A percentile compares a stretch with the other conserved stretches of the same genome.
phyloP scores from a whole-genome alignment of 768 basidiomycete genomes.

The Boletus fagicola region DNA sequence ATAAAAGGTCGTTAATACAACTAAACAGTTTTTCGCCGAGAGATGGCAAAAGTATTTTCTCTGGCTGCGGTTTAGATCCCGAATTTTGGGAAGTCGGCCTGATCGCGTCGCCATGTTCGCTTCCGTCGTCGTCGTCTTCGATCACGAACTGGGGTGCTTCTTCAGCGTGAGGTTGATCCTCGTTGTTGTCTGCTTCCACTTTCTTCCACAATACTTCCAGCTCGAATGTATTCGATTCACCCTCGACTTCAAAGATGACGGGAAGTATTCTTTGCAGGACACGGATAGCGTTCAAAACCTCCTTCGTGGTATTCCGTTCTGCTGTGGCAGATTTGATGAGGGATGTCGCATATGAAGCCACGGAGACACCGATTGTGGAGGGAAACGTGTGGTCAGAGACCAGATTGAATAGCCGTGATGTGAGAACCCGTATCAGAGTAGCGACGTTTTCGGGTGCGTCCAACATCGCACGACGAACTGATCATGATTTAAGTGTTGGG shows the following conservation, averaged over 20 bases:
- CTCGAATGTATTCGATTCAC: slow-evolving; percentile 72
- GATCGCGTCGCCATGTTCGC: slow-evolving; percentile 40
- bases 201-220: slow-evolving; percentile 81
- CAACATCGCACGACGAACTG: slow-evolving; percentile 79
- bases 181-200: slow-evolving; percentile 47
- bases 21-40: slow-evolving; percentile 78
- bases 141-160: slow-evolving; percentile 77
- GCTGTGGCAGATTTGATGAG: slow-evolving; percentile 58
- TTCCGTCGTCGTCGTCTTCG: slow-evolving; percentile 69
- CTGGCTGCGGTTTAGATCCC: slow-evolving; percentile 32
- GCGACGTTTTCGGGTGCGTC: slow-evolving; percentile 86
- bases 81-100: slow-evolving; percentile 14
- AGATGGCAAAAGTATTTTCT: slow-evolving; percentile 61
- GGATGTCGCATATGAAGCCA: slow-evolving; percentile 66
- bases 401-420: slow-evolving; percentile 68
- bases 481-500: slow-evolving; percentile 8
- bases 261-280: slow-evolving; percentile 87
- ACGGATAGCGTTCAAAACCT: slow-evolving; percentile 90
- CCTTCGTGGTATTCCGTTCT: slow-evolving; percentile 72
- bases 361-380: slow-evolving; percentile 49
- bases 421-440: slow-evolving; percentile 72
- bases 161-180: slow-evolving; percentile 22
- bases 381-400: slow-evolving; percentile 82
- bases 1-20: slow-evolving; percentile 81
- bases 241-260: slow-evolving; percentile 80